A percentile compares a stretch with the other conserved stretches of the same genome.
phyloP scores from a whole-genome alignment of 345 rosid genomes.

The Conringia planisiliqua region DNA sequence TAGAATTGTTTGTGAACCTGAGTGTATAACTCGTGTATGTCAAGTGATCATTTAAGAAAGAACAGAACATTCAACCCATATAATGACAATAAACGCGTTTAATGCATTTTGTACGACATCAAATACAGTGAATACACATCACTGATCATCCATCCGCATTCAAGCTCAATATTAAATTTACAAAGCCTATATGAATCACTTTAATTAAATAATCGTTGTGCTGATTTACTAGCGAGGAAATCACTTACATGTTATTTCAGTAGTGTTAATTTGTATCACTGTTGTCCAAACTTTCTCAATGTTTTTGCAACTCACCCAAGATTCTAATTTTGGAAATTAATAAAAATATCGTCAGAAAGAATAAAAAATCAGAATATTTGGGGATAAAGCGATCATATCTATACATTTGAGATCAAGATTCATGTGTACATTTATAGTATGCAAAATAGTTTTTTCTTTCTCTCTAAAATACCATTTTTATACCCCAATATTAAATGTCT shows the following conservation, averaged over 20 bases:
- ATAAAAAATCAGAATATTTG: neutral
- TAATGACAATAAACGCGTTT: neutral
- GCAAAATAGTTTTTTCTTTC: neutral
- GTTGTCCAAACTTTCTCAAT: neutral
- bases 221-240: too few relatives aligned
- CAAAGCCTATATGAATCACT: neutral
- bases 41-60: neutral
- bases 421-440: neutral
- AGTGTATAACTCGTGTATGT: neutral
- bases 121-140: neutral
- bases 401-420: neutral
- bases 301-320: neutral
- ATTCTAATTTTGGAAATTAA: neutral
- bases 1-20: neutral
- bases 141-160: neutral
- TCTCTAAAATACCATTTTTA: neutral
- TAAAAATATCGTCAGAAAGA: neutral
- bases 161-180: neutral
- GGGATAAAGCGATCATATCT: neutral
- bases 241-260: too few relatives aligned
- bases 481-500: neutral
- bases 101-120: neutral
- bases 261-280: too few relatives aligned
- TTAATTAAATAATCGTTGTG: too few relatives aligned
- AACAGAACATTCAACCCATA: neutral